These are phyloP conservation scores for Sporormia fimetaria DNA, from an alignment of 495 filamentous ascomycete species.

Conservation along the genomic window DNA sequence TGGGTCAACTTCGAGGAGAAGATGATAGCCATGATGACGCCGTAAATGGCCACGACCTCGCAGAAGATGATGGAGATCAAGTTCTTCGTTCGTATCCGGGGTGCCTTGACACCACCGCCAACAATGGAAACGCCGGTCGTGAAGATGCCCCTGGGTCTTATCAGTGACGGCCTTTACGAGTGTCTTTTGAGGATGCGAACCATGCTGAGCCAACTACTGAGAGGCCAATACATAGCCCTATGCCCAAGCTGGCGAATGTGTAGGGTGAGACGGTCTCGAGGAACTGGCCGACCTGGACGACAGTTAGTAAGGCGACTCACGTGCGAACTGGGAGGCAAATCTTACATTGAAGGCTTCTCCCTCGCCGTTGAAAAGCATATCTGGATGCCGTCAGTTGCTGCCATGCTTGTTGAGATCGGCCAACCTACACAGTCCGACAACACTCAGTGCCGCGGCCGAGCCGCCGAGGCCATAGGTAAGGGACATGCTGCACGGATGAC, in stretches of 20 bases:
- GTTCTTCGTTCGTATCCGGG: slow-evolving; percentile 97
- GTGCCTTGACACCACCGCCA: slow-evolving; percentile 89
- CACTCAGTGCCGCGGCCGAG: slow-evolving; percentile 56
- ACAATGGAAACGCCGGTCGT: slow-evolving; percentile 98
- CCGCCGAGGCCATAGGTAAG: slow-evolving; percentile 56
- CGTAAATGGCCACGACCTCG: slow-evolving; percentile 99
- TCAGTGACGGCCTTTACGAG: slow-evolving; percentile 3
- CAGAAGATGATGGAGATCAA: slow-evolving; percentile 99
- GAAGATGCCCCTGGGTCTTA: slow-evolving; percentile 76
- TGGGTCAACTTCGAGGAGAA: slow-evolving; percentile 75
- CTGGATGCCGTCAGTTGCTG: slow-evolving; percentile 42
- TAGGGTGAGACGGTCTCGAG: slow-evolving; percentile 89
- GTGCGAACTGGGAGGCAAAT: slow-evolving; percentile 7
- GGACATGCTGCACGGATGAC: slow-evolving; percentile 26
- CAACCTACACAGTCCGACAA: slow-evolving; percentile 77
- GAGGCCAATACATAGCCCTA: slow-evolving; percentile 86
- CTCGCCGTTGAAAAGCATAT: slow-evolving; percentile 94
- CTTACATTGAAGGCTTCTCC: slow-evolving; percentile 94
- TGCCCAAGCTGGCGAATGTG: slow-evolving; percentile 83
- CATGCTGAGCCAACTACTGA: slow-evolving; percentile 96
- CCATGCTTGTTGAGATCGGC: slow-evolving; percentile 6
- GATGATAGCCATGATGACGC: slow-evolving; percentile 98
- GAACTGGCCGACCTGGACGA: slow-evolving; percentile 72
- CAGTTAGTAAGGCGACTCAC: slow-evolving; percentile 2
- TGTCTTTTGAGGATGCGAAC: slow-evolving; percentile 43